Conservation (phyloP, 345 rosid genomes). For the Linum trigynum region DNA sequence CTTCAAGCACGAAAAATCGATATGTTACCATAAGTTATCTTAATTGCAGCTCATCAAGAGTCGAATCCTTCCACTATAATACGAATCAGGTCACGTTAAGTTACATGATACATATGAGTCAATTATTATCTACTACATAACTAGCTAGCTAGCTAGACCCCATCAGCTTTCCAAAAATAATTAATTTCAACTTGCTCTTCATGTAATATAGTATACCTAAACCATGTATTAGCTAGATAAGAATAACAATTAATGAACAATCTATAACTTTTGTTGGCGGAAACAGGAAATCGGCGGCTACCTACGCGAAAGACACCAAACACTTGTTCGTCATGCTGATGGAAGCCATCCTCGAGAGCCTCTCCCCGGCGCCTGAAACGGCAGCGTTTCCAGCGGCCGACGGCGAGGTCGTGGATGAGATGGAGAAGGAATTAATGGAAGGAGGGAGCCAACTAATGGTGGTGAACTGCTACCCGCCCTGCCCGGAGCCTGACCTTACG, state of each 20-base stretch:
- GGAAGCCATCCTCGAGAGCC: slow-evolving; percentile 63
- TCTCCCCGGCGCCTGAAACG: slow-evolving; percentile 14
- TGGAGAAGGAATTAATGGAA: slow-evolving; percentile 28
- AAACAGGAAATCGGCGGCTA: slow-evolving; percentile 52
- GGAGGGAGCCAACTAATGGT: slow-evolving; percentile 77
- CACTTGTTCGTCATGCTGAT: slow-evolving; percentile 43
- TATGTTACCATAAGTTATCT: too few relatives aligned
- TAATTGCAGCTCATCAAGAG: too few relatives aligned
- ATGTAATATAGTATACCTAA: neutral
- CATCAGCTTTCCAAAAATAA: neutral
- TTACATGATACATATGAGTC: too few relatives aligned
- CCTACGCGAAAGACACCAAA: slow-evolving; percentile 60
- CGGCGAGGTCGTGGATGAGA: slow-evolving; percentile 19
- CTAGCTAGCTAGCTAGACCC: too few relatives aligned
- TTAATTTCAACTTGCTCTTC: too few relatives aligned
- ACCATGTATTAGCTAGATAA: neutral
- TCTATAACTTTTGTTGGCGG: neutral
- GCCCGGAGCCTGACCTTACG: slow-evolving; percentile 83
- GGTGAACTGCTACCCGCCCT: slow-evolving; percentile 64
- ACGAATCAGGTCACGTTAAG: too few relatives aligned
- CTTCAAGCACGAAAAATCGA: too few relatives aligned
- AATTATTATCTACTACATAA: too few relatives aligned
- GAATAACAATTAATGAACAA: neutral
- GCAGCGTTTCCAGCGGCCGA: neutral
- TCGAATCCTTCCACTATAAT: too few relatives aligned